Evolutionary conservation across 192 early-diverging fungal genomes (phyloP).

Genomic region (Rhizoclosmatium globosum): DNA sequence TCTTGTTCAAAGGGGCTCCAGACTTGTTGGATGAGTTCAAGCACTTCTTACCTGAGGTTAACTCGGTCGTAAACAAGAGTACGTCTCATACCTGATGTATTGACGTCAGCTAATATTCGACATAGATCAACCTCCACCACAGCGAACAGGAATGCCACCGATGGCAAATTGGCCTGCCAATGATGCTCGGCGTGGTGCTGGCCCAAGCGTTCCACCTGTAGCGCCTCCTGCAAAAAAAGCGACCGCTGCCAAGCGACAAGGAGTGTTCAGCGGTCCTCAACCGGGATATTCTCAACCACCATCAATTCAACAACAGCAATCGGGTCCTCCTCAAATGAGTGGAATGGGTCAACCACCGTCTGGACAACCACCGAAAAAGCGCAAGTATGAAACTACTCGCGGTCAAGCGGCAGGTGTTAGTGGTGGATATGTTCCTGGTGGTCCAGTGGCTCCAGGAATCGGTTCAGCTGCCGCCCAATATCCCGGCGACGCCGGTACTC

Average conservation of each 20-base stretch:
- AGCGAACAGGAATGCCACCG: neutral
- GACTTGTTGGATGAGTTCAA: constrained; percentile 98
- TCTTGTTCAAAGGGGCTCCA: constrained; percentile 83
- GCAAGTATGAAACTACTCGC: constrained; percentile 26
- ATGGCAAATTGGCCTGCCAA: neutral
- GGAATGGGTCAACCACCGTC: neutral
- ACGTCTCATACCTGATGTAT: neutral
- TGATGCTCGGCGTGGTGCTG: constrained; percentile 2
- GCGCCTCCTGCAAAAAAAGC: neutral
- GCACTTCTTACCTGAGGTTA: constrained; percentile 94
- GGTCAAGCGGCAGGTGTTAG: neutral
- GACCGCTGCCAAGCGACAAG: constrained; percentile 20
- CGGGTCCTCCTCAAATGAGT: neutral
- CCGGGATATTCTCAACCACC: neutral
- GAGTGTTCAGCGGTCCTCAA: constrained; percentile 6
- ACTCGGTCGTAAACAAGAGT: constrained; percentile 48
- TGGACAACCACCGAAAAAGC: constrained; percentile 43
- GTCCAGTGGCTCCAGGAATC: constrained; percentile 10
- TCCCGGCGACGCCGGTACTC: constrained; percentile 14
- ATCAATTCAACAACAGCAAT: neutral
- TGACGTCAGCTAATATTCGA: neutral
- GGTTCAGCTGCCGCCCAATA: neutral
- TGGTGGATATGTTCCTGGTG: constrained; percentile 28
- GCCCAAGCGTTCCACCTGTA: neutral
- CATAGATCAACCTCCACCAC: neutral